Evolutionary conservation across 352 stramenopile genomes (phyloP).

Genomic region (Phytophthora foliorum): DNA sequence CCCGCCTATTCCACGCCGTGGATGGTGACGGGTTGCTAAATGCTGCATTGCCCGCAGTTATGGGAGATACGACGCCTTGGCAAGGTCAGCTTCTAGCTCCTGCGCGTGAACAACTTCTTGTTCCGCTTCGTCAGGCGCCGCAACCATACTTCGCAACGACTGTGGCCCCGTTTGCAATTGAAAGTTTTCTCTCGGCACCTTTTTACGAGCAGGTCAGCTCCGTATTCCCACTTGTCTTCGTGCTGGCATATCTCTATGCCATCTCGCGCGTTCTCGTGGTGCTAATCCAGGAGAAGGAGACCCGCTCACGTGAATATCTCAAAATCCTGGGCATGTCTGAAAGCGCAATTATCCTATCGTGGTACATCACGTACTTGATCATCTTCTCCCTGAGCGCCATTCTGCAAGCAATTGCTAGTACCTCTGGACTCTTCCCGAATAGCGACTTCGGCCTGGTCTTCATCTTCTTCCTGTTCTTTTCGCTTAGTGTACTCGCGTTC

Average conservation of each 20-base stretch:
- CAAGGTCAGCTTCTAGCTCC: conserved; percentile 5
- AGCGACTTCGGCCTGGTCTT: conserved; percentile 60
- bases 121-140: conserved; percentile 52
- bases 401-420: conserved; percentile 66
- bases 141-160: conserved; percentile 52
- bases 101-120: conserved; percentile 42
- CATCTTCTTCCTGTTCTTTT: conserved; percentile 81
- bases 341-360: conserved; percentile 67
- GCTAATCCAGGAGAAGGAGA: conserved; percentile 88
- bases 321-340: conserved; percentile 77
- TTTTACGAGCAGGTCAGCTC: conserved; percentile 78
- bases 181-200: conserved; percentile 52
- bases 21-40: conserved; percentile 47
- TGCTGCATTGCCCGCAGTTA: conserved; percentile 24
- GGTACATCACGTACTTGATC: conserved; percentile 87
- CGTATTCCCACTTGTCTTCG: conserved; percentile 88
- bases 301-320: conserved; percentile 66
- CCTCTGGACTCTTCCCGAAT: conserved; percentile 56
- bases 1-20: conserved; percentile 36
- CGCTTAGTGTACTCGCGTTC: conserved; percentile 67
- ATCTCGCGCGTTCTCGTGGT: conserved; percentile 84
- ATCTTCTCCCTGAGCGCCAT: conserved; percentile 81
- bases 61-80: neutral
- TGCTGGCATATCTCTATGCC: conserved; percentile 79
- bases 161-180: conserved; percentile 56